Conservation (phyloP, 495 filamentous ascomycete genomes). For the Penicillium waksmanii region DNA sequence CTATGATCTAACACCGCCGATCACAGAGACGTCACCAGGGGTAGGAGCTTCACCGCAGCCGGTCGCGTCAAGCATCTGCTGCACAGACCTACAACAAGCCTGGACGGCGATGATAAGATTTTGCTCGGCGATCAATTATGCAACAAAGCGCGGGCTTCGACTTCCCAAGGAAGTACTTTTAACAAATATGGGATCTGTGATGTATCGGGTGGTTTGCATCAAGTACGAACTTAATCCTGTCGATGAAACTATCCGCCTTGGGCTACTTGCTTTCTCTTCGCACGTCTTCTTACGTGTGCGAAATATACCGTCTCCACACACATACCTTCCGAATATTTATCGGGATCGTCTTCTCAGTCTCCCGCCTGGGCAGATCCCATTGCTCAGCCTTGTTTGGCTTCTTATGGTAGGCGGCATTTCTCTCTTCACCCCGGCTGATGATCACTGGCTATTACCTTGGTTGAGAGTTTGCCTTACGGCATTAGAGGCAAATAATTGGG, state of each 20-base stretch:
- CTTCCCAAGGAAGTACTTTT: constrained; percentile 35
- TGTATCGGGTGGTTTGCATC: constrained; percentile 46
- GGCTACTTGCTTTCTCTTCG: constrained; percentile 41
- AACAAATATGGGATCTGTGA: constrained; percentile 42
- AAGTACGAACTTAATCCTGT: constrained; percentile 25
- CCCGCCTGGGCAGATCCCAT: constrained; percentile 1
- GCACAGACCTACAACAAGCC: constrained; percentile 23
- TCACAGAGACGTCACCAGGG: constrained; percentile 6
- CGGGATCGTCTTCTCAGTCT: constrained; percentile 13
- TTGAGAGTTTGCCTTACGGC: neutral
- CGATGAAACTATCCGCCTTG: constrained; percentile 43
- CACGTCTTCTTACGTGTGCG: constrained; percentile 45
- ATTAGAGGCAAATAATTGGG: constrained; percentile 26
- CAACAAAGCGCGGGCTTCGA: constrained; percentile 18
- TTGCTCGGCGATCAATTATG: constrained; percentile 38
- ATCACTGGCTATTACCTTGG: constrained; percentile 6
- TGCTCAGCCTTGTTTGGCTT: constrained; percentile 37
- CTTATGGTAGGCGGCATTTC: constrained; percentile 39
- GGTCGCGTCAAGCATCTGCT: constrained; percentile 15
- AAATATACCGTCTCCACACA: constrained; percentile 27
- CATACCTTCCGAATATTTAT: constrained; percentile 28
- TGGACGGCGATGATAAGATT: constrained; percentile 43
- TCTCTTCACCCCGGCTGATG: constrained; percentile 25
- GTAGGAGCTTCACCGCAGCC: neutral
- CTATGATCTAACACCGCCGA: constrained; percentile 7